These are phyloP conservation scores for Endocalyx cinctus DNA, from an alignment of 2,329 filamentous ascomycete genomes.

Conservation along the genomic window DNA sequence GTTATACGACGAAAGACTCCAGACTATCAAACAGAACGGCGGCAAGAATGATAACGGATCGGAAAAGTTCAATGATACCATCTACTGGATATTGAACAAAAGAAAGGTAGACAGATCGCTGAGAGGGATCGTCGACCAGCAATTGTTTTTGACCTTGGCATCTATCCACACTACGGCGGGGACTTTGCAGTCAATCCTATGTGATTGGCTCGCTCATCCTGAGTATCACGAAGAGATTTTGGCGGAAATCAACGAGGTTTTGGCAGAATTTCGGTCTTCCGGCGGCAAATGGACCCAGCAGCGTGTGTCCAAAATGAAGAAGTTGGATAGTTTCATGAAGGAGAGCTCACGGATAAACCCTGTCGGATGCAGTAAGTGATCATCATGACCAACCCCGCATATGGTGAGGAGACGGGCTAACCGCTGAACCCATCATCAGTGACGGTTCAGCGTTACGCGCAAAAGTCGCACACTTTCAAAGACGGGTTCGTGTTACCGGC, in stretches of 20 bases:
- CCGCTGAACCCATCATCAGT: too few relatives aligned
- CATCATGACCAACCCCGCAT: too few relatives aligned
- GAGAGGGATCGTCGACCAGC: neutral
- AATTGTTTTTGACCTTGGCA: neutral
- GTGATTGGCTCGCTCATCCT: neutral
- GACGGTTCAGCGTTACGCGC: neutral
- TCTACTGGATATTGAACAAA: neutral
- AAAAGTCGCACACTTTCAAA: neutral
- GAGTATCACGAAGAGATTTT: neutral
- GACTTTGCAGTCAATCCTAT: neutral
- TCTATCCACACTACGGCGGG: neutral
- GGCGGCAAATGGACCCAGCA: neutral
- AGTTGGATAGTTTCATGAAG: slow-evolving; percentile 1
- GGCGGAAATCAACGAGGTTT: neutral
- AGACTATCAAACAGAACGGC: neutral
- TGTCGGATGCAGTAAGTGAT: neutral
- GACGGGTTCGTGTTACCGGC: slow-evolving; percentile 4
- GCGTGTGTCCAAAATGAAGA: slow-evolving; percentile 1
- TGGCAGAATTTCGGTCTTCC: neutral
- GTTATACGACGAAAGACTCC: neutral
- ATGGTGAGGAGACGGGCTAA: too few relatives aligned
- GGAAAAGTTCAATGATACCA: neutral
- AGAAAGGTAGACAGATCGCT: neutral
- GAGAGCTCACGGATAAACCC: neutral
- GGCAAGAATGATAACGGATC: too few relatives aligned